A percentile compares a stretch with the other conserved stretches of the same genome.
Conservation (phyloP, 148 eudicot genomes). For the Gaultheria prostrata region DNA sequence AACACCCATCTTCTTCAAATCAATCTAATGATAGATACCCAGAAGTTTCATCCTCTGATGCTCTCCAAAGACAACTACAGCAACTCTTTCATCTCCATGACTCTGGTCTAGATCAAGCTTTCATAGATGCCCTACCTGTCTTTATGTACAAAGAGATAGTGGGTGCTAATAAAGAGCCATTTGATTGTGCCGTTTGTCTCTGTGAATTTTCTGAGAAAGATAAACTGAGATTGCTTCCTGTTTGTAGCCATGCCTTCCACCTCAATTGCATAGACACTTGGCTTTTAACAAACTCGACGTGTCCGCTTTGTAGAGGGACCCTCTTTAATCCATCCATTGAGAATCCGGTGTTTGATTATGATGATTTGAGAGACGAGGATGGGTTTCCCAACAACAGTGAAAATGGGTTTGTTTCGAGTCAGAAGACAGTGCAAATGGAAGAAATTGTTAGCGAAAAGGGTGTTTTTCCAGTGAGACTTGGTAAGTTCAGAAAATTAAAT, state of each 20-base stretch:
- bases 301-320: constrained; percentile 54
- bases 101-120: constrained; percentile 58
- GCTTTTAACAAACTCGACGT: constrained; percentile 55
- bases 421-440: constrained; percentile 35
- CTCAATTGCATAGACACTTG: constrained; percentile 59
- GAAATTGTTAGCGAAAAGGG: constrained; percentile 30
- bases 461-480: constrained; percentile 51
- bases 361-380: constrained; percentile 42
- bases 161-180: constrained; percentile 47
- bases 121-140: constrained; percentile 59
- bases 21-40: constrained; percentile 26
- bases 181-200: constrained; percentile 66
- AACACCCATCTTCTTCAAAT: constrained; percentile 26
- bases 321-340: constrained; percentile 41
- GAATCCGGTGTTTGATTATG: constrained; percentile 44
- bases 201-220: constrained; percentile 51
- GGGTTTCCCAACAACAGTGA: constrained; percentile 23
- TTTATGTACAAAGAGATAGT: constrained; percentile 52
- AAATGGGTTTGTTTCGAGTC: constrained; percentile 25
- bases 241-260: constrained; percentile 64
- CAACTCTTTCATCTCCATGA: constrained; percentile 59
- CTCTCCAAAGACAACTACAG: constrained; percentile 51
- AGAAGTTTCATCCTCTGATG: constrained; percentile 34
- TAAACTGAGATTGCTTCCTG: constrained; percentile 52
- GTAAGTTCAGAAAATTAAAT: constrained; percentile 46